Evolutionary conservation across 2,329 filamentous ascomycete species (phyloP).

Genomic region (Alternaria postmessia): DNA sequence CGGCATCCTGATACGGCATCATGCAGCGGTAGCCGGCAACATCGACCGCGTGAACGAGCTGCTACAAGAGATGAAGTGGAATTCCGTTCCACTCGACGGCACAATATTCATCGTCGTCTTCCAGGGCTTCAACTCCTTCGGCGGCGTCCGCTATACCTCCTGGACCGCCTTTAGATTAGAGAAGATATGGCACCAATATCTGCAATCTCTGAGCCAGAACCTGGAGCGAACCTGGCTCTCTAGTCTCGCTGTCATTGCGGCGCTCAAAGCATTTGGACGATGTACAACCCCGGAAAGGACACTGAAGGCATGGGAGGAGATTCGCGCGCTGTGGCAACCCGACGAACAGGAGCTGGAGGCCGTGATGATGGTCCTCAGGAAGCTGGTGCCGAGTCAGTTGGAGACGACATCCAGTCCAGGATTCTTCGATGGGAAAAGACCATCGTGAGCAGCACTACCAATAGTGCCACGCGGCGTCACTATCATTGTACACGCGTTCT

Average conservation of each 20-base stretch:
- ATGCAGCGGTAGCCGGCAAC: conserved; percentile 73
- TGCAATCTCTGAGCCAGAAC: conserved; percentile 27
- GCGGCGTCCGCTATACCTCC: conserved; percentile 68
- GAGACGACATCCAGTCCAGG: neutral
- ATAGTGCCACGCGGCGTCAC: neutral
- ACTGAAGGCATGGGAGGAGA: conserved; percentile 62
- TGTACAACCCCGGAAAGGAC: conserved; percentile 64
- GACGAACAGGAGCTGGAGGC: conserved; percentile 45
- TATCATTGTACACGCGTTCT: neutral
- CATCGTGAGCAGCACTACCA: neutral
- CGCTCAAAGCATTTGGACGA: conserved; percentile 66
- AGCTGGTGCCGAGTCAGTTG: conserved; percentile 27
- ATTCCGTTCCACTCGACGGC: conserved; percentile 72
- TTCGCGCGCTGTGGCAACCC: conserved; percentile 51
- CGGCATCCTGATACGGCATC: conserved; percentile 78
- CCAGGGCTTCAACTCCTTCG: conserved; percentile 80
- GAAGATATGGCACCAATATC: conserved; percentile 39
- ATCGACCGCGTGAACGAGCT: conserved; percentile 74
- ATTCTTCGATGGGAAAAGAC: conserved; percentile 9
- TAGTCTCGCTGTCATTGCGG: conserved; percentile 35
- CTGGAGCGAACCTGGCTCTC: conserved; percentile 42
- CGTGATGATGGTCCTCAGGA: conserved; percentile 35
- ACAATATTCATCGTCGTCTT: conserved; percentile 83
- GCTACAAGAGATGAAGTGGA: conserved; percentile 80
- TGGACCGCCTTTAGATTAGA: conserved; percentile 79